Evolutionary conservation across 176 grass and related monocot species (phyloP).

Genomic region (Lolium rigidum): DNA sequence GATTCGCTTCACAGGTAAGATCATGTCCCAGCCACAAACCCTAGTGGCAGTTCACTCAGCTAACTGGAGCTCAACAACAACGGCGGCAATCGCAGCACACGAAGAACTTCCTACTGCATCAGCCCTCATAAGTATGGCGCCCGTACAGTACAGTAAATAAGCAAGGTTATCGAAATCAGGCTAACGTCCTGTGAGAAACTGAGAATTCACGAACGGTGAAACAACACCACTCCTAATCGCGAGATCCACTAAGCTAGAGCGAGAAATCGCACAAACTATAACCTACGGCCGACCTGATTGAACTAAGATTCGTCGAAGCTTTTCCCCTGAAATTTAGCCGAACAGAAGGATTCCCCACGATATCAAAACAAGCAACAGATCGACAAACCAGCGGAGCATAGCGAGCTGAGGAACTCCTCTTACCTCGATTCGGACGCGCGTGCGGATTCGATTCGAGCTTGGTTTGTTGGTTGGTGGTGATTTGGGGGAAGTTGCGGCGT

Average conservation of each 20-base stretch:
- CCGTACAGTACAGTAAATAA: constrained; percentile 4
- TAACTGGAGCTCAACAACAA: neutral
- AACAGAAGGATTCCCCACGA: neutral
- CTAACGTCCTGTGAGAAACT: neutral
- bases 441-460: constrained; percentile 14
- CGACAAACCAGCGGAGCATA: neutral
- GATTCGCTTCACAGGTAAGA: constrained; percentile 22
- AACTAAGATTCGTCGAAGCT: neutral
- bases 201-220: neutral
- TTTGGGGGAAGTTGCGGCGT: neutral
- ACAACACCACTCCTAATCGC: no score
- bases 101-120: neutral
- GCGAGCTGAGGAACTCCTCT: neutral
- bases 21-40: neutral
- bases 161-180: neutral
- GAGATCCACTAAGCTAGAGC: neutral
- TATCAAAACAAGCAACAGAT: neutral
- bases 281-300: neutral
- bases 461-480: neutral
- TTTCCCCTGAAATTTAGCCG: neutral
- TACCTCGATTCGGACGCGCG: constrained; percentile 40
- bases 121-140: neutral
- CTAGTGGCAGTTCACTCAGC: neutral
- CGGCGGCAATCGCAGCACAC: neutral
- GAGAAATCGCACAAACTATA: neutral